Evolutionary conservation across 108 stramenopile species (phyloP), one percentile per base, ranked within the genome.

Genomic region (Skeletonema menzelii): DNA sequence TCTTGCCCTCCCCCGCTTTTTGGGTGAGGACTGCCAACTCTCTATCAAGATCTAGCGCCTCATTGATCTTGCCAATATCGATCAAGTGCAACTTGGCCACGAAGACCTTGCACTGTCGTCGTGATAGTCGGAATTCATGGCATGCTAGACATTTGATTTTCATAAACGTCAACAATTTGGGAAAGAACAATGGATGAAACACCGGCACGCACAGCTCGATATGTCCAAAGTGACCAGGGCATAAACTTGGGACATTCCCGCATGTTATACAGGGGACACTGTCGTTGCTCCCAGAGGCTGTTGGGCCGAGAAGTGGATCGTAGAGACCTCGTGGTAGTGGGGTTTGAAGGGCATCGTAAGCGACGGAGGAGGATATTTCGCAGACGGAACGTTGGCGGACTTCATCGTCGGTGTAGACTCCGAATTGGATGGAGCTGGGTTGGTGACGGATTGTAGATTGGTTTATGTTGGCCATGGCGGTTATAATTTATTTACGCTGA

Each of bases 191-290:
- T 0, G 98, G 98, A 72, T 99, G 91, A 64, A 98, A 99, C 6
- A 98, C 84, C 8, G 97, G 97, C 1, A 98, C 97, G 77, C 94
- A 93, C 34, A 99, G 82, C 72, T 98, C 97, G 35, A 99, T 91
- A 65, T 96, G 97, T 0, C 97, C 99, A 57, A 94, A 75, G 78
- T 99, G 99, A 11, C 99, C 99, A 4, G 98, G 97, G 67, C 99
- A 99, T 22, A 83, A 55, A 13, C 72, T 24, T 44, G 82, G 94
- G 38, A 82, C 63, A 32, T 88, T 80, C 2, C 89, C 91, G 82
- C 99, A 99, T 8, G 99, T 99, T 20, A 81, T 56, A 86, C 99
- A 99, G 31, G 85, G 72, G 6, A 76, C 75, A 49, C 59, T 63
- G 22, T 64, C 58, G 47, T 30, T 58, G 32, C 57, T 26, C 8